Evolutionary conservation across 2,329 filamentous ascomycete species (phyloP), one percentile per base, ranked within the genome.

Genomic region (Fusarium sp.): DNA sequence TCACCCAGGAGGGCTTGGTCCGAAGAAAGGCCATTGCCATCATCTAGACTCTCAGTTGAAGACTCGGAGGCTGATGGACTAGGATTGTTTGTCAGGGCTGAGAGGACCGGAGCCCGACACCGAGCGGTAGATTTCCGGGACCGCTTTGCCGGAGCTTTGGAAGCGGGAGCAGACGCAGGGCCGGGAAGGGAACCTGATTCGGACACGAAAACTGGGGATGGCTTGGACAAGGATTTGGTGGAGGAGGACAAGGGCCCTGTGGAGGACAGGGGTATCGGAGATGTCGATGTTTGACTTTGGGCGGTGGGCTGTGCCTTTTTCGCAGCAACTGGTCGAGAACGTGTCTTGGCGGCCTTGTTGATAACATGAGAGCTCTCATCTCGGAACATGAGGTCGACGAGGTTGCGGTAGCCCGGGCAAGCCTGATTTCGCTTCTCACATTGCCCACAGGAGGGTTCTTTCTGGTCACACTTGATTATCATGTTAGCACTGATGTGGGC

Each of bases 301-400:
- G 61, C 65, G 16, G 68, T 66, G 54, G 67, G 65, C n/a, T 57
- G 70, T 33, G 73, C 68, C 50, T 81, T 81, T 65, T 75, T 77
- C 45, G 64, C 65, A 27, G 71, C 69, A 37, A 74, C 77, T 62
- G 68, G 52, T 29, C 78, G 79, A 22, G 78, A 73, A 29, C 79
- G 77, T 59, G 69, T 75, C 66, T 83, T 84, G 62, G 83, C 84
- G 54, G 86, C 86, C 80, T 88, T 89, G 74, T 86, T 85, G 73
- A 88, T 88, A 65, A 90, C 88, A 77, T 88, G 87, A 35, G 84
- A 85, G 72, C 86, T 90, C 78, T 90, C 87, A 75, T 90, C 87
- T 48, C 88, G 85, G 74, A 90, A 90, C 83, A 90, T 89, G 69
- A 90, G 83, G 72, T 90, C 88, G 45, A 88, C 85, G 58, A 87